phyloP scores from a whole-genome alignment of 2,329 filamentous ascomycete species.

The Ceratocystis lukuohia region DNA sequence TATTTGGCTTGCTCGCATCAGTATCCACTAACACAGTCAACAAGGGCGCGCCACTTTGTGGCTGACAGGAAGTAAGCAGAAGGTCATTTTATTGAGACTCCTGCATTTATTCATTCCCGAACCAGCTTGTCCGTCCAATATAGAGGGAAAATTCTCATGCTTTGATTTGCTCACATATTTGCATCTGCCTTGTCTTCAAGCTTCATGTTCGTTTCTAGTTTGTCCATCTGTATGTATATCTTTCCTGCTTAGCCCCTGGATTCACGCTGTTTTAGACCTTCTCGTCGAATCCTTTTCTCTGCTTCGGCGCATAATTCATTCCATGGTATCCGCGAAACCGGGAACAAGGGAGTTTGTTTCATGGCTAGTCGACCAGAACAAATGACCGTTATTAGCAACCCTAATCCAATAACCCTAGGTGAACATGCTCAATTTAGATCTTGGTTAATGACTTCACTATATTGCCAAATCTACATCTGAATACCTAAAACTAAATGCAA shows the following conservation, averaged over 20 bases:
- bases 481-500: too few relatives aligned
- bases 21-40: neutral
- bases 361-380: neutral
- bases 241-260: neutral
- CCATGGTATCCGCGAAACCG: neutral
- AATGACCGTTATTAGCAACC: neutral
- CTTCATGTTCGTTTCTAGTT: neutral
- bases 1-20: neutral
- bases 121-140: neutral
- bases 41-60: neutral
- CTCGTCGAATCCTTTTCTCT: neutral
- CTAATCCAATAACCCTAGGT: neutral
- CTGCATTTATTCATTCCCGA: too few relatives aligned
- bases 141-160: neutral
- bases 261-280: neutral
- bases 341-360: neutral
- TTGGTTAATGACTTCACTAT: too few relatives aligned
- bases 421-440: too few relatives aligned
- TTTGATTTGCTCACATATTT: neutral
- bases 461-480: too few relatives aligned
- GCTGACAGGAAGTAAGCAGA: neutral
- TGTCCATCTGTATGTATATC: neutral
- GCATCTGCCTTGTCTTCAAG: neutral
- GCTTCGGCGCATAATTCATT: conserved; percentile 2
- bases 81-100: too few relatives aligned